phyloP scores from a whole-genome alignment of 768 basidiomycete species.

The Asterophora parasitica region DNA sequence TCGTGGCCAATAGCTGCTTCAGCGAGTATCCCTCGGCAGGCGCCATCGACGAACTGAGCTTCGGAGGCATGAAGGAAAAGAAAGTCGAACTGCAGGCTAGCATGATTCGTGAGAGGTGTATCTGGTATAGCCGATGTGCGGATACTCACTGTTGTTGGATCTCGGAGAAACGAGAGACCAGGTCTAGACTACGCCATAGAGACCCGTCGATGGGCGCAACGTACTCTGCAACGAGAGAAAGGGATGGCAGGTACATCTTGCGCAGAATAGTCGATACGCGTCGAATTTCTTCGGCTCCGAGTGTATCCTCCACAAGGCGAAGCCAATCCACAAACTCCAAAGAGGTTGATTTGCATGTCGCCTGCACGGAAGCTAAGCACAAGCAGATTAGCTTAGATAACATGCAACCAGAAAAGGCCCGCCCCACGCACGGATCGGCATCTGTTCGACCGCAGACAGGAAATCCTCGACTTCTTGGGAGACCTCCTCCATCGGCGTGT shows the following conservation, averaged over 20 bases:
- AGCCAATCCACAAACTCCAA: constrained; percentile 63
- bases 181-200: constrained; percentile 37
- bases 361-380: constrained; percentile 32
- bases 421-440: constrained; percentile 42
- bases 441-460: constrained; percentile 36
- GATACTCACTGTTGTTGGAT: constrained; percentile 14
- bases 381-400: background rate
- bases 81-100: constrained; percentile 35
- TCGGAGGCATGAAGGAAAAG: constrained; percentile 35
- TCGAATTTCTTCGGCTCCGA: constrained; percentile 32
- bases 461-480: constrained; percentile 35
- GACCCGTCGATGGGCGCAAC: constrained; percentile 37
- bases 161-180: constrained; percentile 20
- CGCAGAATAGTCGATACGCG: constrained; percentile 36
- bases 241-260: constrained; percentile 36
- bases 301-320: constrained; percentile 38
- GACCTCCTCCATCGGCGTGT: background rate
- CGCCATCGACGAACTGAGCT: constrained; percentile 21
- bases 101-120: background rate
- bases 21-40: constrained; percentile 31
- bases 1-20: constrained; percentile 24
- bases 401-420: background rate
- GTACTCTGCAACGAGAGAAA: constrained; percentile 38
- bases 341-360: constrained; percentile 33
- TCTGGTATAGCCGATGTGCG: background rate